A percentile compares a stretch with the other conserved stretches of the same genome.
phyloP scores from a whole-genome alignment of 805 yeast species.

The Helenozyma baotianmanensis region DNA sequence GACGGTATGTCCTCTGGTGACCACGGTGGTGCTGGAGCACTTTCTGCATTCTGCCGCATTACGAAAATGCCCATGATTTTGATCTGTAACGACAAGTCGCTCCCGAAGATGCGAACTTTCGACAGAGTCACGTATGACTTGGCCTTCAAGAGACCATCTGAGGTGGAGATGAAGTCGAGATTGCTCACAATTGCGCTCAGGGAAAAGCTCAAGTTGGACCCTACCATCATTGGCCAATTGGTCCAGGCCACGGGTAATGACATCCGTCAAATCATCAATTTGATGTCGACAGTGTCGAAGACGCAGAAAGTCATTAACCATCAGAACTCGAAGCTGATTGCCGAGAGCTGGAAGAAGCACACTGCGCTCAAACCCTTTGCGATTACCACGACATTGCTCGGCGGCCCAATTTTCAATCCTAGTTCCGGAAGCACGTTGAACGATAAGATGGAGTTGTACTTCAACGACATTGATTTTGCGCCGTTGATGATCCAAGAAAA shows the following conservation, averaged over 20 bases:
- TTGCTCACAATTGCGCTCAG: constrained; percentile 85
- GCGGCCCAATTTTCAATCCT: constrained; percentile 53
- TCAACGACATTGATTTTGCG: constrained; percentile 90
- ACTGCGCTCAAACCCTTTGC: constrained; percentile 91
- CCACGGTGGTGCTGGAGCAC: constrained; percentile 95
- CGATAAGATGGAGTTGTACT: constrained; percentile 83
- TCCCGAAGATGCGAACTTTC: constrained; percentile 95
- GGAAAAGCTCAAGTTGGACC: constrained; percentile 77
- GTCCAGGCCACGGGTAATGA: constrained; percentile 85
- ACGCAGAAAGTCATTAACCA: constrained; percentile 63
- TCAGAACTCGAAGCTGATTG: constrained; percentile 57
- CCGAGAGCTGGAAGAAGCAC: constrained; percentile 81
- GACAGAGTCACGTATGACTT: constrained; percentile 77
- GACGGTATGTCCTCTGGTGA: constrained; percentile 99
- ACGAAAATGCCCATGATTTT: constrained; percentile 88
- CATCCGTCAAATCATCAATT: constrained; percentile 88
- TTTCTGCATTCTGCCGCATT: constrained; percentile 79
- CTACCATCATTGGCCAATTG: constrained; percentile 74
- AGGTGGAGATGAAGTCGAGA: constrained; percentile 73
- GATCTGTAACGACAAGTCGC: constrained; percentile 86
- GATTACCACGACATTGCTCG: constrained; percentile 63
- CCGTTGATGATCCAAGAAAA: constrained; percentile 97
- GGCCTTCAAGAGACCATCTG: constrained; percentile 85
- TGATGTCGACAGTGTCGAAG: constrained; percentile 77
- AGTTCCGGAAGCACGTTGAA: constrained; percentile 54